phyloP scores from a whole-genome alignment of 129 eudicot genomes.

The Tagetes erecta region DNA sequence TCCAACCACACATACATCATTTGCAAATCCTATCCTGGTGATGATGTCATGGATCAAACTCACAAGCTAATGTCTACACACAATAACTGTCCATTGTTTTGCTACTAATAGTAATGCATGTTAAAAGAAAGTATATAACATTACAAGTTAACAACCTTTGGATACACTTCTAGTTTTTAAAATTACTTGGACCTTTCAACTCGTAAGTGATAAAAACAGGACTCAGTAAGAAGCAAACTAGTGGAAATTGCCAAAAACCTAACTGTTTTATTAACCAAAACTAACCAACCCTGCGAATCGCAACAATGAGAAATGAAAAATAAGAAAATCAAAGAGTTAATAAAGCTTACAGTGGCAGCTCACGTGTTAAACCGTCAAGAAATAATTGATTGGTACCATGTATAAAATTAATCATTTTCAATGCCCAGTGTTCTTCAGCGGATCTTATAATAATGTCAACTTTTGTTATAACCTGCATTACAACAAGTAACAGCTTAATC shows the following conservation, averaged over 20 bases:
- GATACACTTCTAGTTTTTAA: no score
- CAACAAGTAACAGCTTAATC: not conserved
- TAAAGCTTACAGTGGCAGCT: slow-evolving; percentile 73
- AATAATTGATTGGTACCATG: slow-evolving; percentile 63
- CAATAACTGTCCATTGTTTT: not conserved
- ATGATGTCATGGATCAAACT: slow-evolving; percentile 13
- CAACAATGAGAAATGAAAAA: no score
- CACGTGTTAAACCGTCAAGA: slow-evolving; percentile 83
- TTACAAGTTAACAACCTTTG: no score
- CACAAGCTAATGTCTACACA: not conserved
- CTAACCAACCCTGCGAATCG: no score
- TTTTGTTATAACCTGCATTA: slow-evolving; percentile 58
- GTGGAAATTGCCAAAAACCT: no score
- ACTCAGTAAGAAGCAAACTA: no score
- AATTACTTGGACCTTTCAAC: no score
- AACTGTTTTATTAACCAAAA: no score
- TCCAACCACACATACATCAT: slow-evolving; percentile 88
- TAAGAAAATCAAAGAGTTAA: not conserved
- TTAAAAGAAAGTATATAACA: no score
- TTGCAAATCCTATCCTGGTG: slow-evolving; percentile 73
- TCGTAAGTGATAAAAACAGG: no score
- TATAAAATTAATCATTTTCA: slow-evolving; percentile 72
- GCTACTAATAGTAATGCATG: no score
- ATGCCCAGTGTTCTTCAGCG: slow-evolving; percentile 81
- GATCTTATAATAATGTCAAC: slow-evolving; percentile 54